Percentiles rank a stretch among this genome's conserved stretches.
These are phyloP conservation scores for Bryoerythrophyllum caledonicum DNA, from an alignment of 225 moss, liverwort and hornwort species.

Conservation along the genomic window DNA sequence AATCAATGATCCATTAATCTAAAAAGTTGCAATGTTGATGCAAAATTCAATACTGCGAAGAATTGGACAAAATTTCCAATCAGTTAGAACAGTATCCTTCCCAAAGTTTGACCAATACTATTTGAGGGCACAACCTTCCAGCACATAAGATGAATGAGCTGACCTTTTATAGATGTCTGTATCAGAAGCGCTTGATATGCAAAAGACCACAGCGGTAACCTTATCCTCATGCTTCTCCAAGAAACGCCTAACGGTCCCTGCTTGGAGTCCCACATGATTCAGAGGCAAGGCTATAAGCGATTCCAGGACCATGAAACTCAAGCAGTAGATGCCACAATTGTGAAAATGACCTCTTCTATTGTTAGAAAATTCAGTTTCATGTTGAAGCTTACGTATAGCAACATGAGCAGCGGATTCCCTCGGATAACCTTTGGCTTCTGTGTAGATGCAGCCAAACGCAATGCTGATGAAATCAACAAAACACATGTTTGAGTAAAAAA, in stretches of 20 bases:
- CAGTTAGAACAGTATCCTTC: not conserved
- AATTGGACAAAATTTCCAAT: not conserved
- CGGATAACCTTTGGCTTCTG: conserved; percentile 87
- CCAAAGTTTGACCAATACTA: conserved; percentile 11
- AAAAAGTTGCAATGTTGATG: not conserved
- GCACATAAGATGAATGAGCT: conserved; percentile 3
- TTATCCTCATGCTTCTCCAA: conserved; percentile 78
- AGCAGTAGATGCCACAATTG: not conserved
- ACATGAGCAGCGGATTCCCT: conserved; percentile 88
- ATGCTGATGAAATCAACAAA: conserved; percentile 54
- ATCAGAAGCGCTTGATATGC: conserved; percentile 65
- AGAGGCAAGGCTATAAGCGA: not conserved
- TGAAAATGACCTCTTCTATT: not conserved
- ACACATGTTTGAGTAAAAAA: not conserved
- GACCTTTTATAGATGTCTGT: conserved; percentile 85
- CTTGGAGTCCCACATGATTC: conserved; percentile 12
- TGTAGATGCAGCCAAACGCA: conserved; percentile 81
- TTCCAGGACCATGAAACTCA: not conserved
- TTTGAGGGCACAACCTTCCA: conserved; percentile 13
- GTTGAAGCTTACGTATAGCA: conserved; percentile 69
- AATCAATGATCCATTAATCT: not conserved
- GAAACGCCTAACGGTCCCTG: conserved; percentile 87
- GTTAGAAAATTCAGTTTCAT: not conserved
- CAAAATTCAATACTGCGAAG: not conserved
- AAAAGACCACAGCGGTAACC: conserved; percentile 77